Percentiles rank a stretch among this genome's conserved stretches.
phyloP scores from a whole-genome alignment of 2,329 filamentous ascomycete species.

The Fusarium aywerte region DNA sequence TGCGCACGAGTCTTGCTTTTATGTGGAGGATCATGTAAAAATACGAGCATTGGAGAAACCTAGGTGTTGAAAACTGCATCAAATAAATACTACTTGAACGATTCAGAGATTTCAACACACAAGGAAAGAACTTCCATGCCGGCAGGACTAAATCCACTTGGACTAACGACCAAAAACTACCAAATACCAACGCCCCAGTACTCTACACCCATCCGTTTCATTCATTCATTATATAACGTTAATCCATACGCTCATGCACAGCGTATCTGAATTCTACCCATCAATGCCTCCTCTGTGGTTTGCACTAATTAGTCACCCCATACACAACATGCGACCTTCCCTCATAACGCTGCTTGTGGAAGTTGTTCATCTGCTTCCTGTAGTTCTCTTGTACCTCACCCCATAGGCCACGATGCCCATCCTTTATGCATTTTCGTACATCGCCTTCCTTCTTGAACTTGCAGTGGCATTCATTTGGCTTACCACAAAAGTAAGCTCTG shows the following conservation, averaged over 20 bases:
- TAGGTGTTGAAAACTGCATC: not conserved
- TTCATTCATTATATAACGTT: not conserved
- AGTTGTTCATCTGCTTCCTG: conserved; percentile 41
- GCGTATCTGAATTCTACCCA: not conserved
- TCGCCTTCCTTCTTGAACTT: conserved; percentile 40
- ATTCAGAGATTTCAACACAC: not conserved
- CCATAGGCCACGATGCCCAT: conserved; percentile 45
- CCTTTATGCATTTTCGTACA: conserved; percentile 42
- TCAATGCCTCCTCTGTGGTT: not conserved
- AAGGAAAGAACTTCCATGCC: not conserved
- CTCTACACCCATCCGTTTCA: not conserved
- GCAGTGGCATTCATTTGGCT: conserved; percentile 46
- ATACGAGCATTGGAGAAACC: not conserved
- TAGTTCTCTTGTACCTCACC: conserved; percentile 48
- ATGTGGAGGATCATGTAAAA: not conserved
- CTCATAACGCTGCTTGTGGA: conserved; percentile 37
- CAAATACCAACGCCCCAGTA: not conserved
- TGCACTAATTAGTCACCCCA: conserved; percentile 25
- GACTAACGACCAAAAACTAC: not conserved
- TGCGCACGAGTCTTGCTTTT: not conserved
- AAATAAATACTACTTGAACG: not conserved
- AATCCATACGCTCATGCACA: not conserved
- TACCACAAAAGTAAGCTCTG: conserved; percentile 46
- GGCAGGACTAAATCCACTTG: not conserved
- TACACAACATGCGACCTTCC: conserved; percentile 40